Conservation (phyloP, 495 filamentous ascomycete genomes). For the Aspergillus asperescens region DNA sequence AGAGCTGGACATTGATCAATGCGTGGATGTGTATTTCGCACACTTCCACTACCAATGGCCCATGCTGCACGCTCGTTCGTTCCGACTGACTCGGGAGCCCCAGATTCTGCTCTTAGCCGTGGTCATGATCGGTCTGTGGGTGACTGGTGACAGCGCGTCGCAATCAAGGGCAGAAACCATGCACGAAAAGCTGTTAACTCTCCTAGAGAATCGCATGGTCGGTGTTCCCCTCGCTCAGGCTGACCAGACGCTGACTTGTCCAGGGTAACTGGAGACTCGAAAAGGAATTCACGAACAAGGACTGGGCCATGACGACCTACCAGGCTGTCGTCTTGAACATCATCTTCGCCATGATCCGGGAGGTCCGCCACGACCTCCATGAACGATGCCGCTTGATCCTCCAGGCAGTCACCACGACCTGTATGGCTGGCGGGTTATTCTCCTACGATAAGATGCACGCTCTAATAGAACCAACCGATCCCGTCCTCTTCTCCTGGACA, state of each 20-base stretch:
- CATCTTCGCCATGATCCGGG: neutral
- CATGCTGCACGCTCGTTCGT: neutral
- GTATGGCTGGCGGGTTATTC: neutral
- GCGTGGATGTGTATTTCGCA: neutral
- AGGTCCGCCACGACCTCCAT: neutral
- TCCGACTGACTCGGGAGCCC: neutral
- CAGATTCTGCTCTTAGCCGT: neutral
- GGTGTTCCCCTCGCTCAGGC: neutral
- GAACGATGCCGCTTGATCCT: neutral
- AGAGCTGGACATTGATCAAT: neutral
- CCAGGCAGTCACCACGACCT: neutral
- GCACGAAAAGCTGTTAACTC: neutral
- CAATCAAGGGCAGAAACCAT: neutral
- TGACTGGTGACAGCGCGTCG: neutral
- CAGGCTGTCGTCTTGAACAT: neutral
- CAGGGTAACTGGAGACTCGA: neutral
- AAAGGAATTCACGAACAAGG: neutral
- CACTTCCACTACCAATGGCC: constrained; percentile 1
- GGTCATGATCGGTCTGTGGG: constrained; percentile 1
- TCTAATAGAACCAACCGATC: neutral
- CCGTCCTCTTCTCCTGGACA: neutral
- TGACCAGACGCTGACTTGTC: neutral
- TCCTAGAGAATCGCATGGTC: neutral
- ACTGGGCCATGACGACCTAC: neutral
- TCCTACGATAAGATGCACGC: neutral